Evolutionary conservation across 2,329 filamentous ascomycete species (phyloP).

Genomic region (Fusarium pseudograminearum): DNA sequence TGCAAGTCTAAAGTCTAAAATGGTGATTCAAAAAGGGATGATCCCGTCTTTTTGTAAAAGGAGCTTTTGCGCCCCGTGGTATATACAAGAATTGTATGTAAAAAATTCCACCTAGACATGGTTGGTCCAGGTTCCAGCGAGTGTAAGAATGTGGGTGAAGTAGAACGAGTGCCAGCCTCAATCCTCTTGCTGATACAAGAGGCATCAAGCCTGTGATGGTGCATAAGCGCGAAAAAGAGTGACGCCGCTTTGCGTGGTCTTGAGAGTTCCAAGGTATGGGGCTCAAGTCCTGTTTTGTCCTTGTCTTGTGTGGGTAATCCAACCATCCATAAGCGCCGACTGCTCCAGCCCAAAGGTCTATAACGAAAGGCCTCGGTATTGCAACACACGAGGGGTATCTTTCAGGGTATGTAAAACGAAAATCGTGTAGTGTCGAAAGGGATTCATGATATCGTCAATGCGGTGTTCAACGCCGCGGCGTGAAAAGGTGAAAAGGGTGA

Average conservation of each 20-base stretch:
- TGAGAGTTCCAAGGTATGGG: conserved; percentile 3
- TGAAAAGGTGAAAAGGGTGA: conserved; percentile 21
- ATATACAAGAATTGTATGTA: conserved; percentile 49
- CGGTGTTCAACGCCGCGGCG: conserved; percentile 47
- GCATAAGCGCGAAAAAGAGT: conserved; percentile 30
- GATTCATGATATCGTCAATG: conserved; percentile 46
- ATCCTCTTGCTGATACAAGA: conserved; percentile 44
- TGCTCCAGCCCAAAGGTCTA: conserved; percentile 48
- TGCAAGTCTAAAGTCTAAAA: conserved; percentile 31
- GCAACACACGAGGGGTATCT: conserved; percentile 49
- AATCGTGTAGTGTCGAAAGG: conserved; percentile 37
- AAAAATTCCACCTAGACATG: conserved; percentile 34
- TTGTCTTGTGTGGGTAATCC: conserved; percentile 39
- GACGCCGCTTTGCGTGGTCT: conserved; percentile 19
- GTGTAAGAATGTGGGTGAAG: conserved; percentile 44
- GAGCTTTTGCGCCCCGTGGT: conserved; percentile 25
- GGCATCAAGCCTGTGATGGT: conserved; percentile 46
- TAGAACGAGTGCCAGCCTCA: conserved; percentile 49
- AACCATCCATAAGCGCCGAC: conserved; percentile 44
- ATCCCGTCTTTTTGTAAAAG: conserved; percentile 24
- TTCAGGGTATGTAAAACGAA: conserved; percentile 44
- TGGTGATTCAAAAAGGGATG: conserved; percentile 15
- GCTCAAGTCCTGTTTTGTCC: conserved; percentile 25
- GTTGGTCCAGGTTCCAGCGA: conserved; percentile 39
- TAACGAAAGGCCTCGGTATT: conserved; percentile 42